These are phyloP conservation scores for Kingdonia uniflora DNA, from an alignment of 164 flowering plant genomes.

Conservation along the genomic window DNA sequence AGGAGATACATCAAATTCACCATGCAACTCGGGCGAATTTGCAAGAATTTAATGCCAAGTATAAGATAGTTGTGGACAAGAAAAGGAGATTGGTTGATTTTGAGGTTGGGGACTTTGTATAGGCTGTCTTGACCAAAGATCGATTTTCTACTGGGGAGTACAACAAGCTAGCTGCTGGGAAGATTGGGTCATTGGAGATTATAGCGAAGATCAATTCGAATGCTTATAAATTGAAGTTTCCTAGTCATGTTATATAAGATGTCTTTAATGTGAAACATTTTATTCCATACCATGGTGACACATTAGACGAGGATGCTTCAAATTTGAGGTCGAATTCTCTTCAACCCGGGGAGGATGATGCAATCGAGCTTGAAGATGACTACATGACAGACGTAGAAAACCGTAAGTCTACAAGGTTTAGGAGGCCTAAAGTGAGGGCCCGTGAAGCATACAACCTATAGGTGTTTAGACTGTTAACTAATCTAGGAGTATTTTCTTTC, in stretches of 20 bases:
- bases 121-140: not conserved
- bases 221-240: not conserved
- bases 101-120: not conserved
- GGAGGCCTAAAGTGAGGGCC: no score
- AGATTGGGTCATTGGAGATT: not conserved
- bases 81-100: not conserved
- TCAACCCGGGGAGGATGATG: no score
- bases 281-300: not conserved
- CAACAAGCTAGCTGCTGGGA: no score
- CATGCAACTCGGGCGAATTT: not conserved
- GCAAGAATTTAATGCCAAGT: not conserved
- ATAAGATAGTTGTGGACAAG: not conserved
- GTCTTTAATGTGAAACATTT: conserved; percentile 1
- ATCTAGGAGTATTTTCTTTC: no score
- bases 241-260: not conserved
- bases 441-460: no score
- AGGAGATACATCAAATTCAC: conserved; percentile 1
- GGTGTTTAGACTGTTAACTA: no score
- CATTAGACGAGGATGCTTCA: not conserved
- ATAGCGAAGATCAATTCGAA: not conserved
- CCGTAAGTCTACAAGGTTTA: no score
- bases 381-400: no score
- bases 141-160: not conserved
- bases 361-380: no score
- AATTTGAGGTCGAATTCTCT: no score